These are phyloP conservation scores for Lachnellula willkommii DNA, from an alignment of 2,329 filamentous ascomycete species.

Conservation along the genomic window DNA sequence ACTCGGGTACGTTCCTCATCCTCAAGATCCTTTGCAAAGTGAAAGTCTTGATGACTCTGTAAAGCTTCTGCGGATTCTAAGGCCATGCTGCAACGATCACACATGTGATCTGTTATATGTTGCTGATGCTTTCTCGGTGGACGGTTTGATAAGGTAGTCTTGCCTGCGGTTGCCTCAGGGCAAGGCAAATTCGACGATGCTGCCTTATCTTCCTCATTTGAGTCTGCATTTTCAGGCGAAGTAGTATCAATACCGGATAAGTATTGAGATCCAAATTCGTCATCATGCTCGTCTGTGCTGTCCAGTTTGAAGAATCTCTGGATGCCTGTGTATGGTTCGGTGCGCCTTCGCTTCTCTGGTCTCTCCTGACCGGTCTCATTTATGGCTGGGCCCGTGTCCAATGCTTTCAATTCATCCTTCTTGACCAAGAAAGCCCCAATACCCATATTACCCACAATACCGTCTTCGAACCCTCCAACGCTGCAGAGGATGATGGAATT, in stretches of 20 bases:
- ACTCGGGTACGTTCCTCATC: constrained; percentile 35
- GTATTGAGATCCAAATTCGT: constrained; percentile 25
- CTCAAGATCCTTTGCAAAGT: constrained; percentile 84
- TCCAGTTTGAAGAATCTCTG: constrained; percentile 30
- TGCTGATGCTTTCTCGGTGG: constrained; percentile 30
- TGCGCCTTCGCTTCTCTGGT: constrained; percentile 30
- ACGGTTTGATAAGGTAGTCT: constrained; percentile 15
- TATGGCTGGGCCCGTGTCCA: constrained; percentile 34
- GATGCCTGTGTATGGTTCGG: constrained; percentile 24
- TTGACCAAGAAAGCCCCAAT: constrained; percentile 84
- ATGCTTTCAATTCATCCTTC: constrained; percentile 57
- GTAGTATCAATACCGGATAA: constrained; percentile 13
- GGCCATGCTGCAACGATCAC: constrained; percentile 59
- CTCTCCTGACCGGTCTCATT: constrained; percentile 19
- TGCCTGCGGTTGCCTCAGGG: constrained; percentile 28
- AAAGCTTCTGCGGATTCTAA: constrained; percentile 53
- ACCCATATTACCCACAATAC: constrained; percentile 73
- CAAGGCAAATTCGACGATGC: constrained; percentile 8
- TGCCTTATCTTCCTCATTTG: constrained; percentile 8
- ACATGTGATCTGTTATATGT: constrained; percentile 42
- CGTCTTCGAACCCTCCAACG: constrained; percentile 89
- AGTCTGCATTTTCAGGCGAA: constrained; percentile 13
- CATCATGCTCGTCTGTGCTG: constrained; percentile 26
- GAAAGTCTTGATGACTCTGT: constrained; percentile 85
- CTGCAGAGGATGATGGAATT: constrained; percentile 27